These are phyloP conservation scores for Antrodiella citrinella DNA, from an alignment of 768 basidiomycete species.

Conservation along the genomic window DNA sequence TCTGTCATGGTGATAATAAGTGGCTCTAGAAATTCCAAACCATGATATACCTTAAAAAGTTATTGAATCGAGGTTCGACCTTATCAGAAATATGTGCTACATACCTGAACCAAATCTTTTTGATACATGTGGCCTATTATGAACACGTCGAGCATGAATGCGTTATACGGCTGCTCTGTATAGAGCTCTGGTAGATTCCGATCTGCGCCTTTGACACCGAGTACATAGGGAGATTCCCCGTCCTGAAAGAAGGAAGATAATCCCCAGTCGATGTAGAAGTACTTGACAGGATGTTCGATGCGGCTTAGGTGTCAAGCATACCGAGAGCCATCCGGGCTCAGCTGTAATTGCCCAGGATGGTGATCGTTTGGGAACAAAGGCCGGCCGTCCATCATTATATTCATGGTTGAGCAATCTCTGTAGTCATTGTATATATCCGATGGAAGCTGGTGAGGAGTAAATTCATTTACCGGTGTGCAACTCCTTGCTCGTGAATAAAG, in stretches of 20 bases:
- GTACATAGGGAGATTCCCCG: conserved; percentile 7
- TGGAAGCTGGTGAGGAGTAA: conserved; percentile 23
- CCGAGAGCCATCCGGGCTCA: conserved; percentile 21
- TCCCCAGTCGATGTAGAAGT: conserved; percentile 32
- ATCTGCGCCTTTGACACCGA: conserved; percentile 16
- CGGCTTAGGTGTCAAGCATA: conserved; percentile 24
- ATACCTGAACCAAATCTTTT: neutral
- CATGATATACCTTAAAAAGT: neutral
- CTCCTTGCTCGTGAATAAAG: conserved; percentile 8
- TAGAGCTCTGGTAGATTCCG: conserved; percentile 18
- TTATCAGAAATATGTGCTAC: too few relatives aligned
- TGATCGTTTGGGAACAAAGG: conserved; percentile 16
- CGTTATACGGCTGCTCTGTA: conserved; percentile 13
- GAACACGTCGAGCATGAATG: conserved; percentile 20
- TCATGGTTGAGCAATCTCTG: conserved; percentile 10
- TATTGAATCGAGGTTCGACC: too few relatives aligned
- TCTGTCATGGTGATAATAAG: neutral
- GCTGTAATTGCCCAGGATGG: conserved; percentile 13
- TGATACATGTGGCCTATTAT: conserved; percentile 17
- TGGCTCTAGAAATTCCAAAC: neutral
- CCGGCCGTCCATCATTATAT: conserved; percentile 13
- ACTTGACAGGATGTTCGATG: conserved; percentile 6
- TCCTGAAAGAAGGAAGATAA: conserved; percentile 14
- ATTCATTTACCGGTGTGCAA: conserved; percentile 16
- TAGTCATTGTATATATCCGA: conserved; percentile 31